Evolutionary conservation across 2,329 filamentous ascomycete genomes (phyloP), one percentile per base, ranked within the genome.

Genomic region (Coniochaeta prunicola): DNA sequence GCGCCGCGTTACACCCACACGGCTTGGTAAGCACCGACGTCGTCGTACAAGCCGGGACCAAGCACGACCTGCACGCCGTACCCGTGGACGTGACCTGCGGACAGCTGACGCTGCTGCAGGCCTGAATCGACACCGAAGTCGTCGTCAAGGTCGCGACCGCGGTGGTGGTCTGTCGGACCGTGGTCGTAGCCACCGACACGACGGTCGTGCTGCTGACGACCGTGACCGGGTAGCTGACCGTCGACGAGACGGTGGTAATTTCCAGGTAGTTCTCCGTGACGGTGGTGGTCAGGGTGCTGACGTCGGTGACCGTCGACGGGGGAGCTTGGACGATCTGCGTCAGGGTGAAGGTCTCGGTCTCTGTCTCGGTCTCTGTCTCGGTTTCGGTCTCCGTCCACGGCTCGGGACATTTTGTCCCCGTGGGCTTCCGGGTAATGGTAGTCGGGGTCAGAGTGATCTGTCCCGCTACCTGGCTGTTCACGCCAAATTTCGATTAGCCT

Each of bases 31-130:
- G 59, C 1, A 60, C 60, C 13, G 31, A 21, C 10, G 64, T 66
- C 10, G 58, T 63, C 28, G 65, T 66, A 64, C 65, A 67, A 38
- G 59, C 59, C 17, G 66, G 65, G 15, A 67, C 61, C 17, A 67
- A 56, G 61, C 65, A 68, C 28, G 58, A 54, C 8, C 30, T 40
- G 63, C 65, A 68, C 0, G 64, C 66, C 9, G 65, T 67, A 4
- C 62, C 65, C 0, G 66, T 68, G 15, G 45, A 24, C 0, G 64
- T 67, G 53, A 68, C 58, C 19, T 64, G 64, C 9, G 66, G 66
- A 62, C 66, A 68, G 53, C 55, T 57, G 5, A 61, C 64, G 19
- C 38, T 31, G 31, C 26, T 45, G 60, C 63, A 65, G 2, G 61
- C 54, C 31, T 48, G 28, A 2, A 30, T 58, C 12, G 45, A 50